These are phyloP conservation scores for Pichia sp. DNA, from an alignment of 1,139 yeast species.

Conservation along the genomic window DNA sequence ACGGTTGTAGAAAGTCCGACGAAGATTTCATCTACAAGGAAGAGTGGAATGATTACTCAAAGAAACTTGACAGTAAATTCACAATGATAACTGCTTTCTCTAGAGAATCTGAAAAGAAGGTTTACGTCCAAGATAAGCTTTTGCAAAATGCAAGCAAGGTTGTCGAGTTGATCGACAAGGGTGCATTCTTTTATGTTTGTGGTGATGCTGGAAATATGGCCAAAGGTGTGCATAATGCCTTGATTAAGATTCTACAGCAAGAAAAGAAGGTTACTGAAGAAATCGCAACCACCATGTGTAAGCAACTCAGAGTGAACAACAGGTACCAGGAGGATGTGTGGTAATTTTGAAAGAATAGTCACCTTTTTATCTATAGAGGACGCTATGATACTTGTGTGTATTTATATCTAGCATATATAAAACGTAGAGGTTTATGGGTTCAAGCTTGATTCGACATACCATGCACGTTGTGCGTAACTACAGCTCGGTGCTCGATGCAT, in stretches of 20 bases:
- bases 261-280: constrained; percentile 48
- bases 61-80: constrained; percentile 56
- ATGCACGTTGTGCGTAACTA: no score
- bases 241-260: constrained; percentile 54
- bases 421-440: no score
- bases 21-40: constrained; percentile 80
- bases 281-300: constrained; percentile 70
- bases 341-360: no score
- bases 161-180: constrained; percentile 51
- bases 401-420: no score
- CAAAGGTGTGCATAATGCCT: constrained; percentile 79
- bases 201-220: constrained; percentile 98
- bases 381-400: no score
- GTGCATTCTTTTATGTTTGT: constrained; percentile 90
- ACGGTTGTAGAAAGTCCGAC: constrained; percentile 70
- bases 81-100: constrained; percentile 82
- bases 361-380: no score
- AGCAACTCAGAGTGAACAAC: constrained; percentile 76
- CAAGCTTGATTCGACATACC: no score
- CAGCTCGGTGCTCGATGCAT: no score
- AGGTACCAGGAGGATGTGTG: constrained; percentile 97
- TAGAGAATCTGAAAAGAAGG: constrained; percentile 62
- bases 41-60: constrained; percentile 74
- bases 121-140: constrained; percentile 82
- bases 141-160: constrained; percentile 51